phyloP scores from a whole-genome alignment of 1,284 basidiomycete genomes.

The Grifola frondosa region DNA sequence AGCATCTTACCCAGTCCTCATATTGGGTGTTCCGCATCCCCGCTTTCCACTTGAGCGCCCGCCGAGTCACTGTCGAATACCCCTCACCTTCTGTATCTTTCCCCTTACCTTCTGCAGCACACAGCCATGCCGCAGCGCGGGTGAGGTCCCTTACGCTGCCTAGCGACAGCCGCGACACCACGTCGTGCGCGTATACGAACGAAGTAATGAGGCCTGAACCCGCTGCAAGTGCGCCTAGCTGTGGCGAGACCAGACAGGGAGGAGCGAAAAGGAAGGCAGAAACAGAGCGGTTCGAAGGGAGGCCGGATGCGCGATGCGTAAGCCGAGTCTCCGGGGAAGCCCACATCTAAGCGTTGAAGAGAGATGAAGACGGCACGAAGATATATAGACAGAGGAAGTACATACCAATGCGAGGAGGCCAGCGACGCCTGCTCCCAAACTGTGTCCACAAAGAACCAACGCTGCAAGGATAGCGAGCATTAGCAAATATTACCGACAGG shows the following conservation, averaged over 20 bases:
- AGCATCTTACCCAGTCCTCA: conserved; percentile 65
- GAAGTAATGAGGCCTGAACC: conserved; percentile 58
- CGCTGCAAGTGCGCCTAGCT: conserved; percentile 19
- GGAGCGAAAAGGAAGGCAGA: conserved; percentile 81
- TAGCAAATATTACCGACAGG: background rate
- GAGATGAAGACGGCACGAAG: background rate
- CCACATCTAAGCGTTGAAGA: conserved; percentile 65
- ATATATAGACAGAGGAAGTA: conserved; percentile 1
- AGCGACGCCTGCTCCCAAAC: conserved; percentile 85
- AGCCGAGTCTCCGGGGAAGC: conserved; percentile 75
- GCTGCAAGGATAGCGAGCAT: conserved; percentile 41
- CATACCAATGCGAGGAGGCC: conserved; percentile 71
- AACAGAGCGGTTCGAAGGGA: conserved; percentile 66
- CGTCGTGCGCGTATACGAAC: conserved; percentile 80
- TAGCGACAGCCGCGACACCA: conserved; percentile 76
- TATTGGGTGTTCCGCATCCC: conserved; percentile 54
- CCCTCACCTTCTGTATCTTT: conserved; percentile 43
- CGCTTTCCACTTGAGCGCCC: conserved; percentile 59
- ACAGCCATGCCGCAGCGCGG: conserved; percentile 76
- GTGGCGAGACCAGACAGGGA: conserved; percentile 50
- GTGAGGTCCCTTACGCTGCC: conserved; percentile 78
- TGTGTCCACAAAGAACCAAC: conserved; percentile 80
- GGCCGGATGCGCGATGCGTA: conserved; percentile 67
- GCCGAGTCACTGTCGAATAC: conserved; percentile 58
- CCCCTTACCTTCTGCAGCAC: conserved; percentile 55